phyloP scores from a whole-genome alignment of 1,139 yeast genomes.

The Magnusiomyces tetraspermus region DNA sequence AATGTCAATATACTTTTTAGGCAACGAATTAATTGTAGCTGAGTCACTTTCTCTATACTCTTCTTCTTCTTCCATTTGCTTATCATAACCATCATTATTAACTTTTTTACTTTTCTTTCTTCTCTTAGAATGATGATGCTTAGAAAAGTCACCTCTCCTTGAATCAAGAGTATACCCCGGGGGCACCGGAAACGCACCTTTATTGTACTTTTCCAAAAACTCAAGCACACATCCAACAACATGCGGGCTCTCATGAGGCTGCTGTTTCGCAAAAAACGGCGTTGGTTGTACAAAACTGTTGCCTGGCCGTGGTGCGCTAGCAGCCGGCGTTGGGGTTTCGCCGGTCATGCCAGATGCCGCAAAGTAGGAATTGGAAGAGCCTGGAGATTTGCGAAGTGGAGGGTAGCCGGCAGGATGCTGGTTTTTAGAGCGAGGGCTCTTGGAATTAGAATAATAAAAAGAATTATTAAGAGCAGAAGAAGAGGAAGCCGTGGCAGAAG shows the following conservation, averaged over 20 bases:
- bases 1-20: background rate
- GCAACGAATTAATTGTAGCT: background rate
- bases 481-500: too few relatives aligned
- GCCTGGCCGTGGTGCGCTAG: background rate
- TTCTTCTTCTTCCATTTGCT: too few relatives aligned
- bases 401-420: too few relatives aligned
- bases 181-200: constrained; percentile 5
- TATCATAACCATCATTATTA: too few relatives aligned
- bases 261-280: background rate
- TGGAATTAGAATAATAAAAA: too few relatives aligned
- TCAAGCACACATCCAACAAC: background rate
- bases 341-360: background rate
- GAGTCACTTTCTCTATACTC: background rate
- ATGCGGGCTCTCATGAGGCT: background rate
- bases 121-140: background rate
- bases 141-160: background rate
- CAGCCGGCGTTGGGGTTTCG: background rate
- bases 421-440: too few relatives aligned
- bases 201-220: constrained; percentile 3
- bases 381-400: too few relatives aligned
- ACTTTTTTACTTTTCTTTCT: too few relatives aligned
- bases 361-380: too few relatives aligned
- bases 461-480: too few relatives aligned
- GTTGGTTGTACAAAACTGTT: constrained; percentile 1
- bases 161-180: background rate